These are phyloP conservation scores for Actinomucor elegans DNA, from an alignment of 371 early-diverging fungal genomes.

Conservation along the genomic window DNA sequence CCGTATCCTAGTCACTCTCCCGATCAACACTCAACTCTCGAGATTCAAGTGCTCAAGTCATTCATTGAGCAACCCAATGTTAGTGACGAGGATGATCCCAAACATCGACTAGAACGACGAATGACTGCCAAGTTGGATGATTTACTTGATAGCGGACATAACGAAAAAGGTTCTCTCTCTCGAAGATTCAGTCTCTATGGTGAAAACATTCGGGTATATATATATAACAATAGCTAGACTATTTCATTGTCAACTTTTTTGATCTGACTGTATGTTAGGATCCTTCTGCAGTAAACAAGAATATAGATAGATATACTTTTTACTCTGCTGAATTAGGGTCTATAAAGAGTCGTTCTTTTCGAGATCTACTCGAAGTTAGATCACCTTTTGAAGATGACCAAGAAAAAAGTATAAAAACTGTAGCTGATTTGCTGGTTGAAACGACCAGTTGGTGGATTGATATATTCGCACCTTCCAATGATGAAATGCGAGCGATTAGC, in stretches of 20 bases:
- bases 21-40: conserved; percentile 14
- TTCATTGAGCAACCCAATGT: conserved; percentile 1
- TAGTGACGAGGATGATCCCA: conserved; percentile 5
- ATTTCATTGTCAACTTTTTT: too few species aligned
- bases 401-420: conserved; percentile 14
- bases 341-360: conserved; percentile 48
- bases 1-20: conserved; percentile 10
- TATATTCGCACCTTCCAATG: conserved; percentile 74
- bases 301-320: conserved; percentile 53
- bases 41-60: conserved; percentile 6
- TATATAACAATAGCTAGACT: too few species aligned
- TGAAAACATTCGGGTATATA: conserved; percentile 25
- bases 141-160: conserved; percentile 6
- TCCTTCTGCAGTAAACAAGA: conserved; percentile 23
- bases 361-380: conserved; percentile 32
- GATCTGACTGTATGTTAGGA: conserved; percentile 31
- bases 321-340: conserved; percentile 57
- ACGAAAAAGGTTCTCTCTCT: conserved; percentile 2
- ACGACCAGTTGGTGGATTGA: conserved; percentile 87
- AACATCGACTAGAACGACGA: conserved; percentile 6
- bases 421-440: conserved; percentile 38
- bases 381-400: conserved; percentile 17
- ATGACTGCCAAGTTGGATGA: conserved; percentile 22
- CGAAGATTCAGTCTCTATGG: conserved; percentile 31
- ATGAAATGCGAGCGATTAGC: conserved; percentile 76